phyloP scores from a whole-genome alignment of 208 protist species.

The Trypanosoma cruzi region DNA sequence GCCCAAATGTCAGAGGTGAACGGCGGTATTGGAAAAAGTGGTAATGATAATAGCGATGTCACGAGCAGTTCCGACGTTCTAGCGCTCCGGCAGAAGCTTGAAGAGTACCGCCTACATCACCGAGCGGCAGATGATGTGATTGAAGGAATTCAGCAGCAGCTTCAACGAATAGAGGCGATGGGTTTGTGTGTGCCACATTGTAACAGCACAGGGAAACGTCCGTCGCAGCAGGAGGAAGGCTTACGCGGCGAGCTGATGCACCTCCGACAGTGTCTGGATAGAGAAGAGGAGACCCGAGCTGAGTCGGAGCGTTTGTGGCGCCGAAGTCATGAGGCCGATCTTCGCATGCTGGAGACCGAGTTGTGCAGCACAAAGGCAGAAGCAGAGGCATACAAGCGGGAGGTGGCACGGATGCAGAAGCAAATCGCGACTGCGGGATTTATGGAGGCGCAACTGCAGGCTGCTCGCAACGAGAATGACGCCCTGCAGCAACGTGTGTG shows the following conservation, averaged over 20 bases:
- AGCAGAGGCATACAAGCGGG: constrained; percentile 26
- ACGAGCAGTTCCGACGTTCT: neutral
- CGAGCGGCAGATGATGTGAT: neutral
- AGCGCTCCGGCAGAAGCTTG: neutral
- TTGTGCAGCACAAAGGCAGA: constrained; percentile 1
- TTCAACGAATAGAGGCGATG: neutral
- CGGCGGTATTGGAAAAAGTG: neutral
- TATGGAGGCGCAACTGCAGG: constrained; percentile 47
- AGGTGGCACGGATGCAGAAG: constrained; percentile 46
- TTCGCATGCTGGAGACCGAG: constrained; percentile 10
- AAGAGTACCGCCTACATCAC: neutral
- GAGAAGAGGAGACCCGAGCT: constrained; percentile 47
- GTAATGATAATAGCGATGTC: neutral
- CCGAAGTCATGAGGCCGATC: constrained; percentile 36
- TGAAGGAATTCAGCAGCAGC: neutral
- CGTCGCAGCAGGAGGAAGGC: constrained; percentile 23
- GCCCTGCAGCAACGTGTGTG: constrained; percentile 57
- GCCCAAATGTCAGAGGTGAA: neutral
- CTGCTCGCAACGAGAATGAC: constrained; percentile 53
- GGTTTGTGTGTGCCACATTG: neutral
- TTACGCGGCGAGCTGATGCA: constrained; percentile 48
- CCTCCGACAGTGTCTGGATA: constrained; percentile 60
- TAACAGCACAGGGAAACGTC: neutral
- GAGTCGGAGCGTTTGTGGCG: constrained; percentile 55
- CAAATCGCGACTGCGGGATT: constrained; percentile 44